phyloP scores from a whole-genome alignment of 106 monocot species.

The Alisma plantagoaquatica region DNA sequence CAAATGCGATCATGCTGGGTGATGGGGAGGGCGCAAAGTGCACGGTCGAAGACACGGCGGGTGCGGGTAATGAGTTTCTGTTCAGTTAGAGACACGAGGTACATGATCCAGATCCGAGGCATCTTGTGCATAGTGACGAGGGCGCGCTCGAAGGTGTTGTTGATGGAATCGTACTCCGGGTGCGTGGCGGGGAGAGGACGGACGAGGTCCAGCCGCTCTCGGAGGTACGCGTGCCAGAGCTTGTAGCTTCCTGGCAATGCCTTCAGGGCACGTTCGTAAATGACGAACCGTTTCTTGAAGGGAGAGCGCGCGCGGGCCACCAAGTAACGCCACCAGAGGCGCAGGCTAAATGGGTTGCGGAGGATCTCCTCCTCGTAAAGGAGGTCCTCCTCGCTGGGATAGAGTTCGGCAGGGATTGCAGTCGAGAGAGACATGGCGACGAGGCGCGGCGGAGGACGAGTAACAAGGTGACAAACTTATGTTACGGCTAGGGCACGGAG shows the following conservation, averaged over 20 bases:
- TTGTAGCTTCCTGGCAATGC: conserved; percentile 94
- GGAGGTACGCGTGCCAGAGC: conserved; percentile 91
- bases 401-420: conserved; percentile 21
- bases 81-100: conserved; percentile 57
- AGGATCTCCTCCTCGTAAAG: conserved; percentile 91
- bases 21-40: conserved; percentile 75
- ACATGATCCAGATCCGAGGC: conserved; percentile 91
- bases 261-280: conserved; percentile 93
- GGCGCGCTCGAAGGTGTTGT: conserved; percentile 94
- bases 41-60: conserved; percentile 67
- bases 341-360: conserved; percentile 79
- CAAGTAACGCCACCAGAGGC: conserved; percentile 93
- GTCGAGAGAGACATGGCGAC: neutral
- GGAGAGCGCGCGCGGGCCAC: conserved; percentile 64
- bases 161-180: conserved; percentile 40
- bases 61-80: conserved; percentile 51
- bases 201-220: conserved; percentile 62
- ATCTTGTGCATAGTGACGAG: conserved; percentile 97
- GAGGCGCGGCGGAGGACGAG: neutral
- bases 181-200: conserved; percentile 58
- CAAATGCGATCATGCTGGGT: conserved; percentile 95
- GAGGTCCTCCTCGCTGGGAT: conserved; percentile 46
- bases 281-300: conserved; percentile 65
- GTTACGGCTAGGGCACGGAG: too few species aligned
- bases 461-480: too few species aligned